A percentile compares a stretch with the other conserved stretches of the same genome.
Evolutionary conservation across 805 yeast genomes (phyloP).

Genomic region (Pichia nanzhaoensis): DNA sequence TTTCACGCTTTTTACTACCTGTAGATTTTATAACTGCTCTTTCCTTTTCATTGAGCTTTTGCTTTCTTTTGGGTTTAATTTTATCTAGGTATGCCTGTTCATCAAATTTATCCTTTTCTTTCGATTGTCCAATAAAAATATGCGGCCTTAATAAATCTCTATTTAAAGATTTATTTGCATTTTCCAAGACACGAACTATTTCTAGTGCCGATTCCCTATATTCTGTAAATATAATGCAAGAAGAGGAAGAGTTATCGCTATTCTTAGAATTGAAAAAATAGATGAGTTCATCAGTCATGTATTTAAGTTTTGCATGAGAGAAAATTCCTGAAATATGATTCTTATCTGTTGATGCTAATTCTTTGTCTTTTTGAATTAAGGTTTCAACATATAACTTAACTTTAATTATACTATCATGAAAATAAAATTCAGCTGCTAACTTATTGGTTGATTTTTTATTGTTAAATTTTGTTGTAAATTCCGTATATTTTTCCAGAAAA

Average conservation of each 20-base stretch:
- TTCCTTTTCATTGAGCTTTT: slow-evolving; percentile 20
- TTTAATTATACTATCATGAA: slow-evolving; percentile 39
- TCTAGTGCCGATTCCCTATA: slow-evolving; percentile 86
- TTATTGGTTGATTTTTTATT: slow-evolving; percentile 56
- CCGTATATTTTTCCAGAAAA: slow-evolving; percentile 50
- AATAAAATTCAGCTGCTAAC: slow-evolving; percentile 55
- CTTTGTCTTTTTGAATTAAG: slow-evolving; percentile 29
- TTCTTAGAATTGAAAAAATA: slow-evolving; percentile 22
- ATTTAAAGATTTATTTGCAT: slow-evolving; percentile 24
- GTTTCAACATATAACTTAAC: slow-evolving; percentile 41
- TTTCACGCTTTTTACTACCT: background rate
- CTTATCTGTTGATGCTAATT: slow-evolving; percentile 14
- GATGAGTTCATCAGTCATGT: slow-evolving; percentile 54
- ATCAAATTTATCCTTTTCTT: slow-evolving; percentile 63
- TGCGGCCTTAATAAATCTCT: slow-evolving; percentile 52
- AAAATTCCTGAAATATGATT: slow-evolving; percentile 26
- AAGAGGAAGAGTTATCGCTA: slow-evolving; percentile 38
- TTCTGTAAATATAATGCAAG: slow-evolving; percentile 85
- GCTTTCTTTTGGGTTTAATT: slow-evolving; percentile 5
- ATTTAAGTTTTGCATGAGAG: slow-evolving; percentile 71
- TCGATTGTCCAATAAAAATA: slow-evolving; percentile 88
- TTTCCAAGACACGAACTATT: slow-evolving; percentile 61
- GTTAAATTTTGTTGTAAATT: slow-evolving; percentile 52
- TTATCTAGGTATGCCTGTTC: slow-evolving; percentile 38
- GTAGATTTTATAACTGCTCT: slow-evolving; percentile 29